These are phyloP conservation scores for Entrophospora sp. DNA, from an alignment of 192 early-diverging fungal species.

Conservation along the genomic window DNA sequence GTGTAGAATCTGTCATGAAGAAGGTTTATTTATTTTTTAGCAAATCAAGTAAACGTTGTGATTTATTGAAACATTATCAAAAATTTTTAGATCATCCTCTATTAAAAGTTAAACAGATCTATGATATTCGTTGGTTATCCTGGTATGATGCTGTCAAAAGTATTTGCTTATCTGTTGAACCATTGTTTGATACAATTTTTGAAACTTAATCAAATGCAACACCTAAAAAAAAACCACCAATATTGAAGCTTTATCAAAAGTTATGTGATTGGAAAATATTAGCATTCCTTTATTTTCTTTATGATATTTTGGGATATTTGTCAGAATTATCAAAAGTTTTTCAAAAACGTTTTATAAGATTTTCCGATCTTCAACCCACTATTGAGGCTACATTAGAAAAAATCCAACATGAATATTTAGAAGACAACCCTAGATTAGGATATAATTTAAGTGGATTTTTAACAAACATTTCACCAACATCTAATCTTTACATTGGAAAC, in stretches of 20 bases:
- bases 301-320: background rate
- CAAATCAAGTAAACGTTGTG: background rate
- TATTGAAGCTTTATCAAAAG: background rate
- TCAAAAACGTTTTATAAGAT: background rate
- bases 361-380: background rate
- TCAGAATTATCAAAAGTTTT: background rate
- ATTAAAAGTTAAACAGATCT: background rate
- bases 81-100: background rate
- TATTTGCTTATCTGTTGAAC: background rate
- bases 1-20: background rate
- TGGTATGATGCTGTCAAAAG: background rate
- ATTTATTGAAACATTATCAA: background rate
- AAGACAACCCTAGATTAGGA: background rate
- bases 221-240: background rate
- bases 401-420: background rate
- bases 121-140: background rate
- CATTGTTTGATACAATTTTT: background rate
- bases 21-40: background rate
- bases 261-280: background rate
- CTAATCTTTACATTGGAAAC: background rate
- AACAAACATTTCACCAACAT: background rate
- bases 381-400: background rate
- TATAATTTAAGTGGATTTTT: background rate
- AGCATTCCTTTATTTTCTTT: background rate
- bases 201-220: background rate